Base-by-base conservation (phyloP, 371 early-diverging fungal species). In the Blastocladiella emersonii region DNA sequence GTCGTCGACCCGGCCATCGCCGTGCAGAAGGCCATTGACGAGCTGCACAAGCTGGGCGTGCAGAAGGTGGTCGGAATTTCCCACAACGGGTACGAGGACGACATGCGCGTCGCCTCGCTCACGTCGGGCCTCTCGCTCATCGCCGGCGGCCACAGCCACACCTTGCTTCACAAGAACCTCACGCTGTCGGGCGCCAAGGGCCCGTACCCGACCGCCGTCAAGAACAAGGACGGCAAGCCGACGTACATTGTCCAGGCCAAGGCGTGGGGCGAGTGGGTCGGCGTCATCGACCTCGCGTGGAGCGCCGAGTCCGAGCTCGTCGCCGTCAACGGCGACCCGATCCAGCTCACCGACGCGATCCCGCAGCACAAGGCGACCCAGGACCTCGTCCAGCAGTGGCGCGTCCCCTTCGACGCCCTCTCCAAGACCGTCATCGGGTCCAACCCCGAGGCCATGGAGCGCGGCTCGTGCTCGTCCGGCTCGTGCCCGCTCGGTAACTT, bases 71-170 rank as follows among this genome's bases (percentile, higher is more conserved):
- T 88, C 19, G 75, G 78, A 3, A 53, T 88, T 10, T 85, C 85
- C 21, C 88, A 88, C 66, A 79, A 83, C 60, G 88, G 89, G 8
- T 88, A 86, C 65, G 68, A 64, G 21, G 73, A 71, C 5, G 88
- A 88, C 66, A 67, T 73, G 70, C 72, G 74, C 30, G 61, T 88
- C 57, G 88, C 88, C 0, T 67, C 69, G 45, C 74, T 73, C 1
- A 72, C 77, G 19, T 68, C 68, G 32, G 83, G 85, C 8, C 34
- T 82, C 25, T 66, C 73, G n/a, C 64, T 85, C 41, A 83, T 87
- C 65, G 80, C 88, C 25, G 89, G 89, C 41, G 88, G 86, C 25
- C 88, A 88, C 67, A 78, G 83, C 15, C 89, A 88, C 70, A 72
- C 85, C 17, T 79, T 78, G 63, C 70, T 88, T 32, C 74, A 77